Base-by-base conservation (phyloP, 2,329 filamentous ascomycete species). In the Tolypocladium amazonense region DNA sequence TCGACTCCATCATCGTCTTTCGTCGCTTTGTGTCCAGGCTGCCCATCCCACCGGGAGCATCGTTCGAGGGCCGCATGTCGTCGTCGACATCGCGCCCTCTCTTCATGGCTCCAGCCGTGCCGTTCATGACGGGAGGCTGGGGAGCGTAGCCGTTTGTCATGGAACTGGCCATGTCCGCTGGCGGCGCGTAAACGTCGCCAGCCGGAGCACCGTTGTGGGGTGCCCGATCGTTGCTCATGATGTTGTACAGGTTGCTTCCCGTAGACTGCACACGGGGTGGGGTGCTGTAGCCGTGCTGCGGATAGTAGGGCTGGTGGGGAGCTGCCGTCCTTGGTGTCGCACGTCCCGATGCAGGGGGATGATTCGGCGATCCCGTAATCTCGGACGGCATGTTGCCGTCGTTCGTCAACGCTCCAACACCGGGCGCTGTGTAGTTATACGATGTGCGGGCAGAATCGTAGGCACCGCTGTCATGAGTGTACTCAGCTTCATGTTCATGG, bases 341-440 rank as follows among this genome's bases (percentile, higher is more conserved):
- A 62, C 91, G 86, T 39, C 91, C 92, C 37, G 91, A 93, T 27
- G 86, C 85, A 60, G 88, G 88, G 69, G 90, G 89, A 70, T 94
- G 90, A 61, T 77, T 82, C 9, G 90, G 90, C 56, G 92, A 94
- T 20, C 88, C 88, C 1, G 88, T 87, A 81, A 97, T 88, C 64
- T 96, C 91, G 6, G 90, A 84, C 20, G 89, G 87, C 57, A 96
- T 76, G 69, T 95, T 91, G 69, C 90, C 87, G 54, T 96, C 90
- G 59, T 81, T 85, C 50, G 87, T 78, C 66, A 93, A 77, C 18
- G 86, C 78, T 25, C 83, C 82, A 38, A 90, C 82, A 23, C 86
- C 81, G 9, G 87, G 80, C 50, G 84, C 86, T 63, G 85, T 86
- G 76, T 96, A 96, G 67, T 85, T 89, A 75, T 96, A 96, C 15